Base-by-base conservation (phyloP, 208 protist species). In the Jaenimonas drosophilae region DNA sequence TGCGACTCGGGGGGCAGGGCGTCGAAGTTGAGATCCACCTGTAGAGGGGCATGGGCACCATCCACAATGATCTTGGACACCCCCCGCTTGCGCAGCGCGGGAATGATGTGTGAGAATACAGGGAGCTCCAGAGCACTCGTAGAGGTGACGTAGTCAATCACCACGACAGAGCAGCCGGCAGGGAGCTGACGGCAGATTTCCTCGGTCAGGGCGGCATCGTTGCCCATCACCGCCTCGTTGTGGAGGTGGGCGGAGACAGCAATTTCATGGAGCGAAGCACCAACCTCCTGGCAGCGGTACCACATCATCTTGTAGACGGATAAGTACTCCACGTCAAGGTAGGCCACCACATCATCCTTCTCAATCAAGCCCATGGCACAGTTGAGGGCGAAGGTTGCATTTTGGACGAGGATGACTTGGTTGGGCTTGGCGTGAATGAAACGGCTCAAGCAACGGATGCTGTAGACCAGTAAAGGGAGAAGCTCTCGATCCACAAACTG, bases 251-350 rank as follows among this genome's bases (percentile, higher is more conserved):
- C 63, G 30, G 54, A 61, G 41, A 96, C 41, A 0, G 60, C 41
- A 25, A 94, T 45, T 44, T 93, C 81, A 56, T 86, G 69, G 21
- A 76, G 57, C 6, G 50, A 21, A 1, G 81, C 81, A 21, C 63
- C 73, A 17, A 89, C 76, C 17, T 91, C 67, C 26, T 75, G 48
- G 54, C 83, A 91, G 32, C 70, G 74, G 40, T 88, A 81, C 50
- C 66, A 74, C 69, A 88, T 54, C 79, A 95, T 96, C 64, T 93
- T 94, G 52, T 91, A 92, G 25, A 96, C 86, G 0, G 79, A 64
- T 20, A 91, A 68, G 61, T 93, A 93, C 59, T 87, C 81, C 0
- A 68, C 79, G 49, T 90, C 81, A 20, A 93, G 59, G 47, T 79
- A 86, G 0, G 74, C 78, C 0, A 94, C 80, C 12, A 85, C 70